These are phyloP conservation scores for Salix koriyanagi DNA, from an alignment of 345 rosid species.

Conservation along the genomic window DNA sequence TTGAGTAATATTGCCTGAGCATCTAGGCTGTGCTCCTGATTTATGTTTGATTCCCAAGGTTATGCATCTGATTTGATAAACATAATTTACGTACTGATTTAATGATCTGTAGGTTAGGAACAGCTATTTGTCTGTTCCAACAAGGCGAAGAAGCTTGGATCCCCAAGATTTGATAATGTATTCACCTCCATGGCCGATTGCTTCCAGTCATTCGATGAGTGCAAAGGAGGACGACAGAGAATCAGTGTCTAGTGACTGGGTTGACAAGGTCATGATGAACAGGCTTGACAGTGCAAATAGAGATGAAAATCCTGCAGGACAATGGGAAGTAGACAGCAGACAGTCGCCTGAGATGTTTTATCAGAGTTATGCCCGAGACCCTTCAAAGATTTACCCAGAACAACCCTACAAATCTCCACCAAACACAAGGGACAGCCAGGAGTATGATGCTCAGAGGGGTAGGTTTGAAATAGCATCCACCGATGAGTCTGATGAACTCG, in stretches of 20 bases:
- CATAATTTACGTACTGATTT: background rate
- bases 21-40: background rate
- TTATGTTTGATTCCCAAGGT: background rate
- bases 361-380: conserved; percentile 23
- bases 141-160: conserved; percentile 33
- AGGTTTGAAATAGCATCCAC: conserved; percentile 27
- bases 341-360: conserved; percentile 31
- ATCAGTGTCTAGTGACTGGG: conserved; percentile 20
- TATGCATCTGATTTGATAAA: background rate
- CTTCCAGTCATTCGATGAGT: conserved; percentile 4
- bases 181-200: conserved; percentile 22
- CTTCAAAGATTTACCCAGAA: conserved; percentile 43
- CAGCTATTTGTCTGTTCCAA: background rate
- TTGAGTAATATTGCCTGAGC: background rate
- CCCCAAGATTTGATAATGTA: conserved; percentile 13
- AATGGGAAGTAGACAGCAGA: conserved; percentile 40
- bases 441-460: conserved; percentile 39
- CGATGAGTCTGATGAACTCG: conserved; percentile 29
- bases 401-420: conserved; percentile 16
- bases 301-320: conserved; percentile 12
- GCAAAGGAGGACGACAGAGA: conserved; percentile 31
- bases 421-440: conserved; percentile 48
- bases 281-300: conserved; percentile 5
- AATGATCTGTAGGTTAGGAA: conserved; percentile 15
- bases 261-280: conserved; percentile 32